A percentile compares a stretch with the other conserved stretches of the same genome.
Conservation (phyloP, 2,329 filamentous ascomycete species). For the Ophiostoma pallidulum region DNA sequence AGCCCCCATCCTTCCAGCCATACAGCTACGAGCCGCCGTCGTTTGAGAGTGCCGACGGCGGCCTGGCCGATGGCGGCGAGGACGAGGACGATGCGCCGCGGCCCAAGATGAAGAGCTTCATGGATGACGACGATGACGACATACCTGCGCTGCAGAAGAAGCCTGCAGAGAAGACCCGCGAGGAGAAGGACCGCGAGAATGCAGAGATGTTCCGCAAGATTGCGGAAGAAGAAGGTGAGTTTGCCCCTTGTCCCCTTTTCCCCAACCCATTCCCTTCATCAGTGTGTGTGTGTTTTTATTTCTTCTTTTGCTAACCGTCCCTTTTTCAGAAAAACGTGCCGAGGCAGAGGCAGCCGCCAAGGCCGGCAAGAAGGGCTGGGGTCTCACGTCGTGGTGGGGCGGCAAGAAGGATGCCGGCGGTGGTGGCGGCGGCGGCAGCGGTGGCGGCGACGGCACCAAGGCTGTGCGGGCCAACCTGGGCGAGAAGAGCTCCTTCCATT, state of each 20-base stretch:
- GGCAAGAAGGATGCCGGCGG: conserved; percentile 50
- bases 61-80: conserved; percentile 19
- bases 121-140: conserved; percentile 77
- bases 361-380: conserved; percentile 64
- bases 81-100: conserved; percentile 40
- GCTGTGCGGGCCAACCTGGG: conserved; percentile 89
- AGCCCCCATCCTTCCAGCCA: conserved; percentile 53
- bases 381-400: conserved; percentile 73
- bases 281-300: too few species aligned
- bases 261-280: too few species aligned
- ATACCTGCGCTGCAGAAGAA: conserved; percentile 45
- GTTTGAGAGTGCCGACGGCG: conserved; percentile 27
- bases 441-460: conserved; percentile 36
- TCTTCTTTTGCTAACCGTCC: too few species aligned
- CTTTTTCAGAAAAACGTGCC: conserved; percentile 47
- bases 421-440: conserved; percentile 16
- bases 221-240: conserved; percentile 63
- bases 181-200: conserved; percentile 66
- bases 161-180: conserved; percentile 49
- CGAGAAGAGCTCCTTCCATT: conserved; percentile 86
- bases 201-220: conserved; percentile 79
- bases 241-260: too few species aligned
- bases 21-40: conserved; percentile 49
- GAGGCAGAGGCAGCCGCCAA: conserved; percentile 40
- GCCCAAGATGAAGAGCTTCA: conserved; percentile 65